Evolutionary conservation across 805 yeast genomes (phyloP), one percentile per base, ranked within the genome.

Genomic region (Alloascoidea hylecoeti): DNA sequence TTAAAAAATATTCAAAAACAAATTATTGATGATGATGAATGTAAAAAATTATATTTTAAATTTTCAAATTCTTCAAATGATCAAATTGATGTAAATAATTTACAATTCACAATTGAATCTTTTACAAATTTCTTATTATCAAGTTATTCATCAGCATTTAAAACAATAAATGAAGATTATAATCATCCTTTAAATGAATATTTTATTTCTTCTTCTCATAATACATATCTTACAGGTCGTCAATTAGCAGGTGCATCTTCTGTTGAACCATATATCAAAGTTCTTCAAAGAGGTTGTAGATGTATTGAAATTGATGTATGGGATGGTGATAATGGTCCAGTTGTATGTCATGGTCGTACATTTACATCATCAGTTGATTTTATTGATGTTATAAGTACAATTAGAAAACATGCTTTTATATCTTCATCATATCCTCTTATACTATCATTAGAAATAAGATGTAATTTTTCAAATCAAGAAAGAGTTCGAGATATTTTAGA

Each of bases 221-320:
- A 92, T 52, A 92, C 98, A 0, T 92, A 92, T 50, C 61, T 92
- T 2, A 57, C 76, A 17, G 98, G 98, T 0, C 66, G 92, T 30
- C 98, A 92, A 51, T 69, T 83, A 14, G 95, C 78, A 2, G 95
- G 92, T 15, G 76, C 72, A 2, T 79, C 96, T 0, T 84, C 96
- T 0, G 75, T 85, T 2, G 96, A 89, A 50, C 94, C 94, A 0
- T 92, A 92, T 47, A 75, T 85, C 14, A 71, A 80, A 37, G 92
- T 84, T 0, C 60, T 92, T 36, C 96, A 86, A 52, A 70, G 86
- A 39, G 97, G 98, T 1, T 92, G 97, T 49, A 65, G 96, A 35
- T 88, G 96, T 44, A 66, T 92, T n/a, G 99, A 92, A 51, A 75
- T 92, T 33, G 99, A 92, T 55, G 66, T 92, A 15, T 92, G 98